Evolutionary conservation across 345 rosid species (phyloP), one percentile per base, ranked within the genome.

Genomic region (Physaria fendleri): DNA sequence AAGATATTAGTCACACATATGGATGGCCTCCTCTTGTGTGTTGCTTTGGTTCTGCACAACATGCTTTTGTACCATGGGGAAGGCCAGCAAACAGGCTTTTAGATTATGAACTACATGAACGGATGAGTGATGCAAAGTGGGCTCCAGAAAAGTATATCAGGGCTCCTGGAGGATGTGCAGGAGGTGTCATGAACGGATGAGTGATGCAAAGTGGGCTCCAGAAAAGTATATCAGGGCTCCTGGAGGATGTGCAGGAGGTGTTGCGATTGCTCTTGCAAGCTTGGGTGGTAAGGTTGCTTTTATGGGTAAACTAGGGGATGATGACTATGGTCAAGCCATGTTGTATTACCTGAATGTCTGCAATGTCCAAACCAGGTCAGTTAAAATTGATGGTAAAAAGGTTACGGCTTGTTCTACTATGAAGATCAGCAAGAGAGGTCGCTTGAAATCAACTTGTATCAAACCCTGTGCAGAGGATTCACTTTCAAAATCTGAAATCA

Each of bases 11-110:
- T 67, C 74, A 55, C 35, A 77, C 92, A 0, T 85, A 85, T 56
- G 92, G 92, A 34, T 91, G 91, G 96, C 98, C 98, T 68, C 91
- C 96, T 16, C 91, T 91, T 20, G 92, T 91, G 60, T 91, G 98
- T 66, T 91, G 98, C 76, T 91, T 91, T 52, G 98, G 98, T 73
- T 71, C 95, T 64, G 89, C 92, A 34, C 88, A 82, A 33, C 89
- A 85, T 74, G 91, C 87, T 47, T 91, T 91, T 72, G 79, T 91
- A 35, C 96, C 96, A 8, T 81, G 85, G 12, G 98, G 92, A 54
- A 83, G 96, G 71, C 84, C 81, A 29, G 94, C 90, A 6, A 85
- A 82, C 74, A 78, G 96, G 68, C 94, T 83, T 62, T 23, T 85
- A 66, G 83, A 91, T 66, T 71, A 85, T 53, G 94, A 83, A 70